Evolutionary conservation across 1,139 yeast genomes (phyloP).

Genomic region (Suhomyces wounanorum): DNA sequence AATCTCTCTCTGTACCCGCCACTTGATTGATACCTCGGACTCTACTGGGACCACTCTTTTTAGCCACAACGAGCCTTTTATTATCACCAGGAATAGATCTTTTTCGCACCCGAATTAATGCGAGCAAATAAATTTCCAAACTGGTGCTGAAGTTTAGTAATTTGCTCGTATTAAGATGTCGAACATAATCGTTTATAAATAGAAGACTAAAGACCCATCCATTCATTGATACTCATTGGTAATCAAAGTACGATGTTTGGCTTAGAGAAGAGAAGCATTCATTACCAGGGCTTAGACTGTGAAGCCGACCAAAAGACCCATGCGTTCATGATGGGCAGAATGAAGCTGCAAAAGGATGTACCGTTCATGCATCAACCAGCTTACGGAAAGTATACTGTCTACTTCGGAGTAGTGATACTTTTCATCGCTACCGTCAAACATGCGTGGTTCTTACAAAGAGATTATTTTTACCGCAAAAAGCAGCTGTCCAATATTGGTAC

Average conservation of each 20-base stretch:
- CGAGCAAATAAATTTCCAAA: constrained; percentile 8
- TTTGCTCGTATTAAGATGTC: constrained; percentile 5
- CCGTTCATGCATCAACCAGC: constrained; percentile 42
- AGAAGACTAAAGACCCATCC: neutral
- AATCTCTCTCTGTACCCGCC: too few species aligned
- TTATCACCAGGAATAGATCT: too few species aligned
- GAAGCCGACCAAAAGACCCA: constrained; percentile 36
- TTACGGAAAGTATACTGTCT: constrained; percentile 50
- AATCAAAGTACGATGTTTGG: constrained; percentile 6
- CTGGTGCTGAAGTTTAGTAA: neutral
- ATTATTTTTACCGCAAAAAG: constrained; percentile 28
- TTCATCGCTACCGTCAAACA: constrained; percentile 43
- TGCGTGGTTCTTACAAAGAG: constrained; percentile 36
- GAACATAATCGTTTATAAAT: neutral
- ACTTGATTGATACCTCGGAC: too few species aligned
- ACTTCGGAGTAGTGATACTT: constrained; percentile 44
- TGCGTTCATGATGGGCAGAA: constrained; percentile 26
- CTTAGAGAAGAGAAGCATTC: constrained; percentile 2
- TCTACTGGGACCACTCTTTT: neutral
- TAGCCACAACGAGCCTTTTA: neutral
- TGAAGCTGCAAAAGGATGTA: constrained; percentile 38
- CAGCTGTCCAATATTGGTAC: constrained; percentile 13
- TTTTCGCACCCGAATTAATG: constrained; percentile 1
- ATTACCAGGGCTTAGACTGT: constrained; percentile 48
- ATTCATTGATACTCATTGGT: neutral